phyloP scores from a whole-genome alignment of 1,284 basidiomycete genomes.

The Ustilago bromivora region DNA sequence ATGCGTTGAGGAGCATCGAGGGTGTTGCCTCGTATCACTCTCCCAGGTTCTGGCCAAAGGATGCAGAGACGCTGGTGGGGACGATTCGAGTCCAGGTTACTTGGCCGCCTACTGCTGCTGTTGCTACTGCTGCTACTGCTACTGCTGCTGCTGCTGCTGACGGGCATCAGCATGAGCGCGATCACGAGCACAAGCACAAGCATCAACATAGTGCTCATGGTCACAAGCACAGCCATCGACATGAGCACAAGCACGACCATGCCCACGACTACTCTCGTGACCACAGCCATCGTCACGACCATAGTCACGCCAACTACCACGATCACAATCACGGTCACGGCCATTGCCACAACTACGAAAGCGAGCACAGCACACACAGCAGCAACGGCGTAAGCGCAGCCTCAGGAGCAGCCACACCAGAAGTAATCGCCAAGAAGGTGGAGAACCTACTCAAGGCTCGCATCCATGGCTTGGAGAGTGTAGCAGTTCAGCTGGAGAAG shows the following conservation, averaged over 20 bases:
- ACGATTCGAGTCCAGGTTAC: constrained; percentile 74
- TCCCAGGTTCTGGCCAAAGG: constrained; percentile 96
- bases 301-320: constrained; percentile 6
- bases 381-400: not conserved
- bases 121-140: constrained; percentile 72
- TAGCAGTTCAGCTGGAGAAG: constrained; percentile 61
- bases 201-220: not conserved
- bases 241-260: constrained; percentile 72
- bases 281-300: constrained; percentile 56
- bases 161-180: not conserved
- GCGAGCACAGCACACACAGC: constrained; percentile 8
- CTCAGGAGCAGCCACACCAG: constrained; percentile 30
- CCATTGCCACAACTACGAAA: constrained; percentile 71
- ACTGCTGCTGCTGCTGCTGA: constrained; percentile 71
- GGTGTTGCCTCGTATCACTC: constrained; percentile 84
- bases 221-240: constrained; percentile 11
- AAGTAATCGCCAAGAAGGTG: constrained; percentile 48
- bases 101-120: constrained; percentile 72
- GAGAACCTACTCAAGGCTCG: constrained; percentile 51
- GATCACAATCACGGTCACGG: constrained; percentile 68
- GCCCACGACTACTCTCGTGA: constrained; percentile 73
- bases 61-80: constrained; percentile 84
- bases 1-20: constrained; percentile 77
- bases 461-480: constrained; percentile 55
- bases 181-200: constrained; percentile 4